These are phyloP conservation scores for Stephania yunnanensis DNA, from an alignment of 164 flowering plant species.

Conservation along the genomic window DNA sequence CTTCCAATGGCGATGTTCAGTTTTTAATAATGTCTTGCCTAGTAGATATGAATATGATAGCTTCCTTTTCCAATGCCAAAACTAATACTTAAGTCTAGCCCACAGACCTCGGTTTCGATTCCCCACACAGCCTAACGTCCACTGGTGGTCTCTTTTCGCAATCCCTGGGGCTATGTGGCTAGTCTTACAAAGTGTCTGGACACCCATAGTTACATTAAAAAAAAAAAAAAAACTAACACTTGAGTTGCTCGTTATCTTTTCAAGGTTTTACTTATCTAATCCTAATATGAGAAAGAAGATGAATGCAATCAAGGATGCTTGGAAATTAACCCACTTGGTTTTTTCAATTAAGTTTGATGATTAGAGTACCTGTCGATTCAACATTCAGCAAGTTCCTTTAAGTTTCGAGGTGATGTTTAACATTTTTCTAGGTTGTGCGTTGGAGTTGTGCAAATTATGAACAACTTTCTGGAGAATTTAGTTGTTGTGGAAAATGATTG, in stretches of 20 bases:
- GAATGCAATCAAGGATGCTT: neutral
- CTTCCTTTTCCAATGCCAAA: neutral
- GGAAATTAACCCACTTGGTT: neutral
- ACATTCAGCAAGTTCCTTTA: neutral
- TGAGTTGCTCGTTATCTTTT: neutral
- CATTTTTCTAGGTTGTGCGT: neutral
- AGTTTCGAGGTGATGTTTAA: neutral
- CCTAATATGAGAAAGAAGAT: neutral
- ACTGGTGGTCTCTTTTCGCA: no score
- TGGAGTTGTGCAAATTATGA: neutral
- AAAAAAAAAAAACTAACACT: neutral
- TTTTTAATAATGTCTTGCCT: neutral
- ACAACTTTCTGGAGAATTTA: neutral
- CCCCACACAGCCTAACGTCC: no score
- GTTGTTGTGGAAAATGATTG: neutral
- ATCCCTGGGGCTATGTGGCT: no score
- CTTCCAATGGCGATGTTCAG: neutral
- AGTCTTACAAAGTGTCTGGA: no score
- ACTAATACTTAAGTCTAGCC: neutral
- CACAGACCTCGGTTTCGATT: no score
- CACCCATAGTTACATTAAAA: no score
- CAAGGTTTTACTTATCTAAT: neutral
- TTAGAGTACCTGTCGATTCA: neutral
- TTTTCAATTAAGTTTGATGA: neutral
- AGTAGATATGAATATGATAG: neutral